phyloP scores from a whole-genome alignment of 225 moss, liverwort and hornwort genomes.

The Thuidium tamariscinum region DNA sequence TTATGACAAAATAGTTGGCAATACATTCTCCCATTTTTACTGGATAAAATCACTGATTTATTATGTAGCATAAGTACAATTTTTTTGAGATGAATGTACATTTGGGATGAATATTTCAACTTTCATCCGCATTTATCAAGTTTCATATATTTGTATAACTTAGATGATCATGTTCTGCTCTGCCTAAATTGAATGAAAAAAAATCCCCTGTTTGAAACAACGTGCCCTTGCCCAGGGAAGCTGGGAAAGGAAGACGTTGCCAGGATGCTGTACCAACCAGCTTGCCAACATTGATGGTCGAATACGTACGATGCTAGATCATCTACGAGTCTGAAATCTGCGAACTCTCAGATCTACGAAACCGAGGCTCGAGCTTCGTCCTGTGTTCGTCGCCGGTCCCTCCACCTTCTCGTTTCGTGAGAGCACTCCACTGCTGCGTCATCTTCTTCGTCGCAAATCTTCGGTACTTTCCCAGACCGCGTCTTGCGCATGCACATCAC shows the following conservation, averaged over 20 bases:
- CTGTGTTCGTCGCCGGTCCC: neutral
- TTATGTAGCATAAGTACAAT: neutral
- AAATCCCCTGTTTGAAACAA: neutral
- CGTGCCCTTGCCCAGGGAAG: neutral
- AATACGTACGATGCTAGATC: neutral
- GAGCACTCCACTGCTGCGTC: neutral
- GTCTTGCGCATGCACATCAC: neutral
- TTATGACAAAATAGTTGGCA: neutral
- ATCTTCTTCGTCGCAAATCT: neutral
- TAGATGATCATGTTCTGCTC: no score
- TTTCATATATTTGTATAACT: neutral
- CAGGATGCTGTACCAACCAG: neutral
- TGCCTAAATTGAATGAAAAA: neutral
- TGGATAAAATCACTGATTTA: neutral
- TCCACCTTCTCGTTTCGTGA: neutral
- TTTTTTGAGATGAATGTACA: neutral
- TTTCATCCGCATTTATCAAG: neutral
- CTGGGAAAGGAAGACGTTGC: neutral
- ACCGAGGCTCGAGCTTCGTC: neutral
- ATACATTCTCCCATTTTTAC: rapidly evolving
- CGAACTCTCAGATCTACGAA: neutral
- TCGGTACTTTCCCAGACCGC: neutral
- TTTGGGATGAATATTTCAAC: neutral
- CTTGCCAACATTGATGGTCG: neutral
- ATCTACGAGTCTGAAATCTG: neutral